phyloP scores from a whole-genome alignment of 495 filamentous ascomycete genomes.

The Neohortaea acidophila region DNA sequence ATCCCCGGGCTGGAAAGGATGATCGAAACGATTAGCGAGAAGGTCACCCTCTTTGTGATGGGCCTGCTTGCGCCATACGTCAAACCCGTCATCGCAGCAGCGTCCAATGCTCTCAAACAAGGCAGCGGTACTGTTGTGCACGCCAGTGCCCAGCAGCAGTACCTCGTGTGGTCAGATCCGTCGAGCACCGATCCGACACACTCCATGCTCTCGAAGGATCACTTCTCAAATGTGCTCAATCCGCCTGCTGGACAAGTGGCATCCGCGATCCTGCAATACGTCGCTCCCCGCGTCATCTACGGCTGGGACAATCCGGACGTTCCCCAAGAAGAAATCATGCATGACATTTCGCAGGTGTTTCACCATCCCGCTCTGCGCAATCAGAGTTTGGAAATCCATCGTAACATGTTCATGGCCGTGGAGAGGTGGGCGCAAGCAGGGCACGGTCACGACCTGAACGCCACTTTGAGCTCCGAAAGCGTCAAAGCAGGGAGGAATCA shows the following conservation, averaged over 20 bases:
- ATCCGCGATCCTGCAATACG: slow-evolving; percentile 61
- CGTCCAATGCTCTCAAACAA: slow-evolving; percentile 63
- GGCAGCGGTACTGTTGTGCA: slow-evolving; percentile 69
- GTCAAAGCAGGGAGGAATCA: slow-evolving; percentile 72
- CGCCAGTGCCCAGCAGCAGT: slow-evolving; percentile 70
- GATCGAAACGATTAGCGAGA: slow-evolving; percentile 82
- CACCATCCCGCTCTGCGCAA: slow-evolving; percentile 76
- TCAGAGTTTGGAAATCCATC: slow-evolving; percentile 57
- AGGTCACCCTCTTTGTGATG: slow-evolving; percentile 75
- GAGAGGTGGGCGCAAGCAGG: slow-evolving; percentile 55
- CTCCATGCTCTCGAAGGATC: slow-evolving; percentile 88
- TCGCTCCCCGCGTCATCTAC: slow-evolving; percentile 71
- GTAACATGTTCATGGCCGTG: slow-evolving; percentile 73
- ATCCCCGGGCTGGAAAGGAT: slow-evolving; percentile 77
- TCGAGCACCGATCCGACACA: slow-evolving; percentile 83
- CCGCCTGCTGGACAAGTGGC: slow-evolving; percentile 73
- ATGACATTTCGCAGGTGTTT: slow-evolving; percentile 64
- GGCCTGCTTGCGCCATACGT: slow-evolving; percentile 81
- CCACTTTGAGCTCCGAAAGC: slow-evolving; percentile 59
- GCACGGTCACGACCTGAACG: slow-evolving; percentile 47
- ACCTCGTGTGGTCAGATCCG: slow-evolving; percentile 78
- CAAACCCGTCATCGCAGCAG: slow-evolving; percentile 76
- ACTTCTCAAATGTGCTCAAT: slow-evolving; percentile 88
- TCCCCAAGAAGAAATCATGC: slow-evolving; percentile 58
- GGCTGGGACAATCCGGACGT: slow-evolving; percentile 80